A percentile compares a stretch with the other conserved stretches of the same genome.
These are phyloP conservation scores for Austroboletus festivus DNA, from an alignment of 768 basidiomycete genomes.

Conservation along the genomic window DNA sequence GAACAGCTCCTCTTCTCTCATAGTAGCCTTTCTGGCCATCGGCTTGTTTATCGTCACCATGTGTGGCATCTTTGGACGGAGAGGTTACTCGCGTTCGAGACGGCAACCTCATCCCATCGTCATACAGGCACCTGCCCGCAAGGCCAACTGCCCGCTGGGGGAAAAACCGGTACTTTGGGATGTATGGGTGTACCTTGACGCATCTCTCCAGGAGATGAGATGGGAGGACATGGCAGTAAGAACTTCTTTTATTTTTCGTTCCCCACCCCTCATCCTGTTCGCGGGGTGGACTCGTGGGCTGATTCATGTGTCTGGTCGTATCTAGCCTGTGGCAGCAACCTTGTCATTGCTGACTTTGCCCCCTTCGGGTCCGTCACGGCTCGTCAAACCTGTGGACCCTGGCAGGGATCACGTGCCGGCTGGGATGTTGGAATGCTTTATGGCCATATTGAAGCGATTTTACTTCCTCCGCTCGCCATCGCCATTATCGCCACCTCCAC, in stretches of 20 bases:
- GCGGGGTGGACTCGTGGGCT: neutral
- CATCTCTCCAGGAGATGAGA: constrained; percentile 10
- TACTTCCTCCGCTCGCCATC: neutral
- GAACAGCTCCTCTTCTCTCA: constrained; percentile 48
- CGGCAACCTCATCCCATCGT: neutral
- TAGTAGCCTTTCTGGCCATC: constrained; percentile 59
- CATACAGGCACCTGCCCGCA: no score
- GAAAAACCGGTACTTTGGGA: constrained; percentile 47
- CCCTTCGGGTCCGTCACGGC: neutral
- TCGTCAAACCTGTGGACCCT: neutral
- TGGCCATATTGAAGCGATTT: constrained; percentile 4
- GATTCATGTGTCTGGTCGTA: neutral
- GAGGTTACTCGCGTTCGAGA: constrained; percentile 27
- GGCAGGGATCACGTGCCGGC: neutral
- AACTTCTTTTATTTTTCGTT: neutral
- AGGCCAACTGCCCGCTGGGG: no score
- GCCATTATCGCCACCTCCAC: neutral
- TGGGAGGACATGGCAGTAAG: constrained; percentile 46
- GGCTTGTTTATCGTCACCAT: constrained; percentile 51
- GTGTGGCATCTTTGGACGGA: constrained; percentile 47
- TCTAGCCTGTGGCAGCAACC: constrained; percentile 26
- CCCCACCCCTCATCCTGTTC: neutral
- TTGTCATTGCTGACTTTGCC: constrained; percentile 4
- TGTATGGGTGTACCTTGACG: constrained; percentile 26
- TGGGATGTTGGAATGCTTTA: neutral